Evolutionary conservation across 768 basidiomycete genomes (phyloP), one percentile per base, ranked within the genome.

Genomic region (Tylopilus intermedius): DNA sequence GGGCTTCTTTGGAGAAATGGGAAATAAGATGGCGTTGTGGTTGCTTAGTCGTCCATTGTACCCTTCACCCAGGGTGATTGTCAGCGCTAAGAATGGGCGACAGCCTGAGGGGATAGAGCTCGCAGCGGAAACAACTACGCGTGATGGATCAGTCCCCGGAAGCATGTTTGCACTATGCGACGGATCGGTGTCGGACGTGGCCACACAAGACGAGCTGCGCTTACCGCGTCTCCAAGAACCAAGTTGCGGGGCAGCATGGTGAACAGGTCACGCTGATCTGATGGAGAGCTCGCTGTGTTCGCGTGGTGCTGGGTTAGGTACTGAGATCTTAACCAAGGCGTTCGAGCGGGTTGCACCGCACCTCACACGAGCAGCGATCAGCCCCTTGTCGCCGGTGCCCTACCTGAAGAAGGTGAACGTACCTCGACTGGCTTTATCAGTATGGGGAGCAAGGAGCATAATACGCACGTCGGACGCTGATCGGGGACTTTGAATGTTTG

Each of bases 141-240:
- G 18, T 18, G 18, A 18, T 18, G 18, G 18, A 18, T 18, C 18
- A 18, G 18, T 18, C 18, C 18, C 18, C 18, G 18, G 18, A 18
- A 18, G 18, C 18, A 18, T 18, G 18, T 18, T 18, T 18, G 18
- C 18, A 18, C 18, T 18, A 18, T 18, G 18, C 18, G 45, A 76
- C 70, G 0, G 82, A 84, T 58, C 75, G 79, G n/a, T 81, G 80
- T 53, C 75, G 80, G 33, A 71, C 68, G 3, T 83, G 81, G 81
- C 55, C 67, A 3, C 83, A 84, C 79, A 79, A 59, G 24, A 44
- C 30, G 64, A 60, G 29, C 18, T 18, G 18, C 18, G 18, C 18
- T 18, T 18, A 18, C 18, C 18, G 18, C 18, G 18, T 18, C 18
- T 13, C 44, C 2, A 71, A 72, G 22, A 61, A 67, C 15, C 18